Base-by-base conservation (phyloP, 2,329 filamentous ascomycete genomes). In the Fusarium chaquense region DNA sequence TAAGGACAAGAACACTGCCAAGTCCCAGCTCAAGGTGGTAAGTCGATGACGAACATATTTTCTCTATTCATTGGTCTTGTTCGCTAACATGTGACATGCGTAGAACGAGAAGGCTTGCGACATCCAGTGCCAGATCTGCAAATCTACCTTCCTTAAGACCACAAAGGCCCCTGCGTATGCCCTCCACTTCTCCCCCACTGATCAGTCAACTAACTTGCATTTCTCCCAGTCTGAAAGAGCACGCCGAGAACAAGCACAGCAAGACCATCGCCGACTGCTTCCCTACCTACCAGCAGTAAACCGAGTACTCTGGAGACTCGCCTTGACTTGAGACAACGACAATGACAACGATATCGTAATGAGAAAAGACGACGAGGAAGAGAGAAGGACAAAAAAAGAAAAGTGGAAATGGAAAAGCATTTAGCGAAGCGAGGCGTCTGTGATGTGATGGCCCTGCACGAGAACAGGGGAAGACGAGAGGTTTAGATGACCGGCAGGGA, bases 41-140 rank as follows among this genome's bases (percentile, higher is more conserved):
- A 64, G 87, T 86, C 30, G 15, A 40, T 18, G 33, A 11, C 33
- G n/a, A 24, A 24, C 16, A 44, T 6, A 40, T 20, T 18, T 12
- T n/a, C 28, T 16, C 32, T 16, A 3, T 30, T 30, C 28, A 15
- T 33, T 33, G 20, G 6, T 36, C 4, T 58, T 18, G n/a, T 16
- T 24, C 53, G 47, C 70, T 77, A 45, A 76, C 59, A 22, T 36
- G n/a, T 24, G 36, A 44, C 8, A 6, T 44, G 16, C 13, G 16
- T 71, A 92, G 90, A 94, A 94, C 83, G 84, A 87, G 73, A 84
- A 90, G 73, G 91, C 92, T 63, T 91, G 89, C 84, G 90, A 87
- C 76, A 92, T 94, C 80, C 90, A 93, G 80, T 94, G 92, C 86
- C 82, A 87, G 72, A 84, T 89, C 76, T 94, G 92, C 90, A 91